phyloP scores from a whole-genome alignment of 2,329 filamentous ascomycete genomes.

The Colletotrichum abscissum region DNA sequence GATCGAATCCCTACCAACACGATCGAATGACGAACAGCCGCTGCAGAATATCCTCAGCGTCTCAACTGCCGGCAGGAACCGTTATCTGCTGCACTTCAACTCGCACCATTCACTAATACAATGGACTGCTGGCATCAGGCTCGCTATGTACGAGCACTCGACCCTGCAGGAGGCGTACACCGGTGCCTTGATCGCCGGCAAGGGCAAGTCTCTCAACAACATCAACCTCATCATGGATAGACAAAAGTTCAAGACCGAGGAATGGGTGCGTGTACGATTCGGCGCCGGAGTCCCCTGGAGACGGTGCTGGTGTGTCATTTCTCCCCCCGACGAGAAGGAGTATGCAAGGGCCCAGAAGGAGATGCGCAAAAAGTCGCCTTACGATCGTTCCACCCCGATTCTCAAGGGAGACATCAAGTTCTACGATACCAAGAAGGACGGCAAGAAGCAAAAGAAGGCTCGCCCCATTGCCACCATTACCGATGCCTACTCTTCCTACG shows the following conservation, averaged over 20 bases:
- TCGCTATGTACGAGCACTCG: conserved; percentile 94
- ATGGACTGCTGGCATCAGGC: conserved; percentile 94
- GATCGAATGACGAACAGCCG: conserved; percentile 79
- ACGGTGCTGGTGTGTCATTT: conserved; percentile 95
- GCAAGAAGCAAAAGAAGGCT: conserved; percentile 91
- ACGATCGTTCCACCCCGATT: conserved; percentile 76
- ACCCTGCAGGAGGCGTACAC: conserved; percentile 97
- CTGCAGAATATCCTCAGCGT: conserved; percentile 96
- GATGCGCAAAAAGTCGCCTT: conserved; percentile 83
- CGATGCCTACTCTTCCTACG: conserved; percentile 91
- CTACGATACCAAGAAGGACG: conserved; percentile 80
- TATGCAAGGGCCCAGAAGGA: conserved; percentile 85
- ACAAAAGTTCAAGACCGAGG: conserved; percentile 80
- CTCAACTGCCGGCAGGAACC: conserved; percentile 94
- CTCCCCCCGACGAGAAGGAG: conserved; percentile 94
- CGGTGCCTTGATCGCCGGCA: conserved; percentile 92
- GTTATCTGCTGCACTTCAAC: conserved; percentile 96
- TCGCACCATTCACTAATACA: conserved; percentile 92
- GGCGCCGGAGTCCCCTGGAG: conserved; percentile 96
- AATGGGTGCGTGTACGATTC: conserved; percentile 96
- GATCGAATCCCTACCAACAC: conserved; percentile 91
- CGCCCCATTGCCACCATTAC: conserved; percentile 91
- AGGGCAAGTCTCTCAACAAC: conserved; percentile 89
- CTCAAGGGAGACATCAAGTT: conserved; percentile 94
- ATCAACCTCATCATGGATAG: conserved; percentile 91